These are phyloP conservation scores for Zoysia matrella DNA, from an alignment of 202 grass and related monocot genomes.

Conservation along the genomic window DNA sequence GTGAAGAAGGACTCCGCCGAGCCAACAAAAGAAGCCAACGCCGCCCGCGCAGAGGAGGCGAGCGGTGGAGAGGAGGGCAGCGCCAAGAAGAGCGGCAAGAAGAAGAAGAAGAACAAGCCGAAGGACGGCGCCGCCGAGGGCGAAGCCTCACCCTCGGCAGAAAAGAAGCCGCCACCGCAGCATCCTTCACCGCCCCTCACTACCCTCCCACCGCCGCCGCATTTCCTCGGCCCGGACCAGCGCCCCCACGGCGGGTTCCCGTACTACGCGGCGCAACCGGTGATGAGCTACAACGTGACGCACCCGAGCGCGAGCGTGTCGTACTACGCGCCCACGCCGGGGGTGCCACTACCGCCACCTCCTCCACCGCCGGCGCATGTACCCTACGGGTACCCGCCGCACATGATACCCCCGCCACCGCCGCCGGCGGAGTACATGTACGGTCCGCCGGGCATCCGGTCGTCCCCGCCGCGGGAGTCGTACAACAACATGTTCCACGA, in stretches of 20 bases:
- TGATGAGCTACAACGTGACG: constrained; percentile 80
- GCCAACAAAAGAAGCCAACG: not conserved
- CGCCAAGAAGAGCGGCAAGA: constrained; percentile 44
- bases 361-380: constrained; percentile 21
- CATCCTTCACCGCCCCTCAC: constrained; percentile 4
- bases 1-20: constrained; percentile 17
- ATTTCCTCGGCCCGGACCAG: not conserved
- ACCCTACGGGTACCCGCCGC: constrained; percentile 45
- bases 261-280: constrained; percentile 59
- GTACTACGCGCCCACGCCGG: constrained; percentile 51
- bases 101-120: constrained; percentile 56
- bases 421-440: constrained; percentile 46
- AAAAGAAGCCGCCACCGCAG: not conserved
- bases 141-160: not conserved
- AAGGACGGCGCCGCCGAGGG: not conserved
- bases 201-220: constrained; percentile 6
- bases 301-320: constrained; percentile 46
- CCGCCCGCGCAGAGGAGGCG: not conserved
- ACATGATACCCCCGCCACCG: constrained; percentile 35
- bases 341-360: not conserved
- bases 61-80: constrained; percentile 20
- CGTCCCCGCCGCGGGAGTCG: constrained; percentile 46
- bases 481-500: constrained; percentile 67
- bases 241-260: constrained; percentile 35
- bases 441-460: constrained; percentile 47